Evolutionary conservation across 257 asterid genomes (phyloP).

Genomic region (Solanum lycopersicoides): DNA sequence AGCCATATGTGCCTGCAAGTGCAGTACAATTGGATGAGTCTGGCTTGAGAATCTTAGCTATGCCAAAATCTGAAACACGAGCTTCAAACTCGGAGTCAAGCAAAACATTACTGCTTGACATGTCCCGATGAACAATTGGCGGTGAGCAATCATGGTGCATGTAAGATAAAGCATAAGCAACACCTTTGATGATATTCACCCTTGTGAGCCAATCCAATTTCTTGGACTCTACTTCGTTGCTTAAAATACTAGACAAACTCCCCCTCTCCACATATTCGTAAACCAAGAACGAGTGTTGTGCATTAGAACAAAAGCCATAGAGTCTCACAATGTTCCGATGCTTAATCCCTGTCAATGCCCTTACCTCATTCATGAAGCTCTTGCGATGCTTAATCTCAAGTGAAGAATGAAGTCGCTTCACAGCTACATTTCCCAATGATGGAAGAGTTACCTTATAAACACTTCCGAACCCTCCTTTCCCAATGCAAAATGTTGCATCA

Average conservation of each 20-base stretch:
- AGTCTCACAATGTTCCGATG: slow-evolving; percentile 1
- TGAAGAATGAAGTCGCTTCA: neutral
- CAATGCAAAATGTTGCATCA: neutral
- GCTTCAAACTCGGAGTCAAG: neutral
- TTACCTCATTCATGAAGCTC: neutral
- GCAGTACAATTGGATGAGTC: slow-evolving; percentile 4
- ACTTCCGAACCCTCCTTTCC: neutral
- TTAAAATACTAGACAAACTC: neutral
- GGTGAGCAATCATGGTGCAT: slow-evolving; percentile 5
- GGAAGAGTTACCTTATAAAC: neutral
- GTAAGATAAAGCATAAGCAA: neutral
- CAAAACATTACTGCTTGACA: slow-evolving; percentile 1
- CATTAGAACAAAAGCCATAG: neutral
- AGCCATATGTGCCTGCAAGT: slow-evolving; percentile 10
- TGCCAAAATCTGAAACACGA: slow-evolving; percentile 5
- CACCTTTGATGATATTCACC: neutral
- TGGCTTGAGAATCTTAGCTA: slow-evolving; percentile 3
- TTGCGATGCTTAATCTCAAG: neutral
- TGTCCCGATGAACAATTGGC: slow-evolving; percentile 8
- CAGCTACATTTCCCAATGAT: neutral
- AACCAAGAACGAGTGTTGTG: slow-evolving; percentile 3
- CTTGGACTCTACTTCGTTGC: neutral
- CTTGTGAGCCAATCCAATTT: neutral
- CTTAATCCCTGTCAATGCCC: neutral
- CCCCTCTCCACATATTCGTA: neutral